Base-by-base conservation (phyloP, 192 early-diverging fungal species). In the Rhizoclosmatium sp. region DNA sequence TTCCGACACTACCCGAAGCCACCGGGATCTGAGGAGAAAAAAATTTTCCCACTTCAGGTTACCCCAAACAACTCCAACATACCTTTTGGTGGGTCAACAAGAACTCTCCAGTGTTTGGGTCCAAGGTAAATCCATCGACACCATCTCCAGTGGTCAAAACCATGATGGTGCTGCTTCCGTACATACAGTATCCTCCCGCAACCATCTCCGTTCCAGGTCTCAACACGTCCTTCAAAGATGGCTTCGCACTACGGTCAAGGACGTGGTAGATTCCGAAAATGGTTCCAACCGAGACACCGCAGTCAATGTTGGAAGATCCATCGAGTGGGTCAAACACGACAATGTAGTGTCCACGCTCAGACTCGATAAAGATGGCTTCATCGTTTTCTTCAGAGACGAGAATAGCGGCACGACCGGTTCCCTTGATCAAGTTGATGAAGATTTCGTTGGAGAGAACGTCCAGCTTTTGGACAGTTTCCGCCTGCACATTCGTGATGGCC, bases 281-380 rank as follows among this genome's bases (percentile, higher is more conserved):
- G 31, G 97, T 99, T 83, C 97, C 97, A 47, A 99, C 94, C 21
- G 96, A 96, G 47, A 98, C 96, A 89, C 96, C 97, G 82, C 95
- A 96, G 82, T 99, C 97, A 84, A 99, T 99, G 89, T 99, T 99
- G 87, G 93, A 95, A 72, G 91, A 93, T 66, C 97, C 97, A 83
- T 99, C 97, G 16, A 99, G 90, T 59, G 97, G 97, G 85, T 99
- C 97, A 91, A 99, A 99, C 41, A 94, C 94, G 23, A 99, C 95
- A 84, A 92, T 92, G 89, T 99, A 99, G 83, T 95, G 92, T 73
- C 95, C 96, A 76, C 93, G 84, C 69, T 87, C 85, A 71, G 89
- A 90, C 73, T 93, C 91, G 65, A 99, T 91, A 65, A 94, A 85
- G 83, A 99, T 96, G 51, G 95, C 94, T 72, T 97, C 91, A 70